Evolutionary conservation across 768 basidiomycete species (phyloP).

Genomic region (Trametes maxima): DNA sequence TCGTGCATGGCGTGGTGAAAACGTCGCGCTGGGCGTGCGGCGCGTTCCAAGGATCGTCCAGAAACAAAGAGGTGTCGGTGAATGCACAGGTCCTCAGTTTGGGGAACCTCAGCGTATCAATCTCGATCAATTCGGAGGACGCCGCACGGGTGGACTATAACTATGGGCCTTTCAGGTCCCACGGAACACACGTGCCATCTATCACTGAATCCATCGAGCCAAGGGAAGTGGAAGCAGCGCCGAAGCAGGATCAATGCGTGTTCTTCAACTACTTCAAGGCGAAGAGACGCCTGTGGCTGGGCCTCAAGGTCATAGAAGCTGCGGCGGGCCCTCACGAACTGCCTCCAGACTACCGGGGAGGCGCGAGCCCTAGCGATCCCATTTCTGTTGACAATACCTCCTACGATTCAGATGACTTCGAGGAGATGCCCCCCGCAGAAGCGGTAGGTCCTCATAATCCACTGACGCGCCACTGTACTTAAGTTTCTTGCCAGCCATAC

Average conservation of each 20-base stretch:
- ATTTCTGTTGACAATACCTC: not conserved
- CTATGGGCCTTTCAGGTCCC: not conserved
- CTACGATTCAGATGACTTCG: not conserved
- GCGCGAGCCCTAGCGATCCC: not conserved
- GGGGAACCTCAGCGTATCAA: not conserved
- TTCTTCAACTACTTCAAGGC: slow-evolving; percentile 25
- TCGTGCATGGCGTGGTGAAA: slow-evolving; percentile 18
- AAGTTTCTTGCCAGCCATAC: not conserved
- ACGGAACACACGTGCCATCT: not conserved
- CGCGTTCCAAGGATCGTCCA: not conserved
- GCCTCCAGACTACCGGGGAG: not conserved
- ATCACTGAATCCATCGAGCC: not conserved
- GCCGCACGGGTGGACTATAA: not conserved
- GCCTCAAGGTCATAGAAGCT: slow-evolving; percentile 1
- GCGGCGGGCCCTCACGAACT: slow-evolving; percentile 19
- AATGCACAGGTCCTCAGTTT: not conserved
- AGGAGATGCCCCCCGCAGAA: not conserved
- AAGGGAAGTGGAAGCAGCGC: not conserved
- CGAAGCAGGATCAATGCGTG: slow-evolving; percentile 13
- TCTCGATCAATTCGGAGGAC: not conserved
- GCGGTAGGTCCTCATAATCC: not conserved
- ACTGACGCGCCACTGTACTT: not conserved
- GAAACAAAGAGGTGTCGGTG: not conserved
- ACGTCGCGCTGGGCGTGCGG: slow-evolving; percentile 7
- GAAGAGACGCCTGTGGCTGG: slow-evolving; percentile 4